Percentiles rank a stretch among this genome's conserved stretches.
phyloP scores from a whole-genome alignment of 176 grass and related monocot species.

The Carex kokanica region DNA sequence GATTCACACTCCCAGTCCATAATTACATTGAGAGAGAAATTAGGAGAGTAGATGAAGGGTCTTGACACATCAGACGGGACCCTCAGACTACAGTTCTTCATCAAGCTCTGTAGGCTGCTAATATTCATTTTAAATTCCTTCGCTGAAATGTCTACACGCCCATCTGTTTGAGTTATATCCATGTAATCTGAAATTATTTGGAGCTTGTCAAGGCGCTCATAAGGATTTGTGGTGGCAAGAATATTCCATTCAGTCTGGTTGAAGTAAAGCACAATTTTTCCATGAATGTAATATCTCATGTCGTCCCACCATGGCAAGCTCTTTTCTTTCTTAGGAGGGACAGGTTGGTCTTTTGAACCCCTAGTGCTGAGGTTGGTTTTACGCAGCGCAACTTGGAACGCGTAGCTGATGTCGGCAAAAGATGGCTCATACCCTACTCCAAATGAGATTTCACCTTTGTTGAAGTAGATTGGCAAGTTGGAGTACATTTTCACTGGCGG shows the following conservation, averaged over 20 bases:
- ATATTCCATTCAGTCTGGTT: constrained; percentile 86
- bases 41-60: constrained; percentile 81
- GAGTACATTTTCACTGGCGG: constrained; percentile 98
- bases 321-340: constrained; percentile 79
- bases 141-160: constrained; percentile 77
- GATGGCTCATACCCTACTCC: constrained; percentile 97
- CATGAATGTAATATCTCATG: constrained; percentile 96
- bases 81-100: constrained; percentile 89
- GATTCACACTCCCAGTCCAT: constrained; percentile 99
- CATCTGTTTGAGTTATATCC: constrained; percentile 95
- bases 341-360: constrained; percentile 35
- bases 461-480: constrained; percentile 90
- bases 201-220: constrained; percentile 83
- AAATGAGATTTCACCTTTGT: constrained; percentile 93
- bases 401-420: constrained; percentile 98
- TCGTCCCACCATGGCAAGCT: constrained; percentile 99
- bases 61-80: constrained; percentile 48
- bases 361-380: constrained; percentile 83
- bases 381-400: constrained; percentile 81
- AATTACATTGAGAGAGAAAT: constrained; percentile 85
- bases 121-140: constrained; percentile 93
- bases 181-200: constrained; percentile 96
- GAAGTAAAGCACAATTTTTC: constrained; percentile 78
- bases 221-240: constrained; percentile 86
- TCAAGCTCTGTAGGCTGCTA: constrained; percentile 88